Base-by-base conservation (phyloP, 1,284 basidiomycete species). In the Ustilago bromivora region DNA sequence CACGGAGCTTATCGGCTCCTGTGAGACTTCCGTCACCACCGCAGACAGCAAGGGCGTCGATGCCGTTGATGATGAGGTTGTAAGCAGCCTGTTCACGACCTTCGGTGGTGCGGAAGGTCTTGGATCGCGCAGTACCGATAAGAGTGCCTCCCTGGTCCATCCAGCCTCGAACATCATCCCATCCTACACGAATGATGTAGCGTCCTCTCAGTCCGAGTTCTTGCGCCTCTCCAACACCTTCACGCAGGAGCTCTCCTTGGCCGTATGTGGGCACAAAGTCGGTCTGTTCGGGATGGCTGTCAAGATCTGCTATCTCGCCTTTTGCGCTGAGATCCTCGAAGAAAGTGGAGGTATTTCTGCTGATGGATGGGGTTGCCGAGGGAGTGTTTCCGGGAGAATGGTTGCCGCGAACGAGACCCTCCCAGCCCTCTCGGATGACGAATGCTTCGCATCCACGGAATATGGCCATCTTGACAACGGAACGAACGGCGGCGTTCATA, bases 141-240 rank as follows among this genome's bases (percentile, higher is more conserved):
- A 99, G 89, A 0, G 96, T 99, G 56, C 96, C 97, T 66, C 97
- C 97, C 47, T 82, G 76, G 63, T 81, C 91, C 83, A 96, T 92
- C 94, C 96, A 99, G 6, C 94, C 94, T 38, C 94, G 89, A 31
- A 98, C 96, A 87, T 99, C 97, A 85, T 99, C 97, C 93, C 96
- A 99, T 5, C 96, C 97, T 3, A 98, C 96, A 70, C 94, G 90
- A 53, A 99, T 92, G 83, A 99, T 98, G 88, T 98, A 96, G 57
- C 93, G 89, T 1, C 95, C 95, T 83, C 93, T 94, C 78, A 98
- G 89, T 51, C 85, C 85, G 28, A 85, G 78, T 59, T 84, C 77
- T 47, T 87, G 86, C 1, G 83, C 85, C 81, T 98, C 96, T 34
- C 93, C 92, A 13, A 95, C 95, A 7, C 96, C 96, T 83, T 98